Evolutionary conservation across 1,284 basidiomycete genomes (phyloP), one percentile per base, ranked within the genome.

Genomic region (Sporisorium graminicola): DNA sequence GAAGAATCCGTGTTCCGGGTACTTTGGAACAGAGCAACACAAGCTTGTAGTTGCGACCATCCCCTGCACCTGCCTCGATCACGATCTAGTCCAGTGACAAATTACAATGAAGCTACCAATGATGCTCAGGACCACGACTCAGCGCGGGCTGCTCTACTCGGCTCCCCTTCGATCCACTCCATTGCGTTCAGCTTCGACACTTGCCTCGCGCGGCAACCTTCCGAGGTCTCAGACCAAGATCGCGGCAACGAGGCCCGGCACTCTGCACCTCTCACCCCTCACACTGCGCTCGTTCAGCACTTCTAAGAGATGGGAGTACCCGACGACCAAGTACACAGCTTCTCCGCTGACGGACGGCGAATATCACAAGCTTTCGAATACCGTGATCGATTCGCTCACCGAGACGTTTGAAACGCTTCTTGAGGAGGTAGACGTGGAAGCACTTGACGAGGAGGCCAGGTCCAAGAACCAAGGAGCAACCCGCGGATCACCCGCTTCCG

Each of bases 351-450:
- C 90, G 1, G 88, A 88, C 70, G 89, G 91, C 42, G 87, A 89
- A 71, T 99, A 98, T 86, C 91, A 97, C 82, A 85, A 87, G 47
- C 86, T 93, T 35, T 90, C 95, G 0, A 94, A 98, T 72, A 85
- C 88, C 52, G 91, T 93, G 37, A 95, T 99, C 93, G 92, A 94
- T 69, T 87, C 85, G 12, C 86, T 98, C 29, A 89, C 94, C 24
- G 94, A 94, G 73, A 89, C 89, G 5, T 87, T 98, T 37, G 96
- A 98, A 84, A 87, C 87, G 8, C 80, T 95, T 14, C 85, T 95
- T 40, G 95, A 98, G 77, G 88, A 88, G 29, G 82, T 80, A 44
- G 86, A 85, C 84, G 65, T 80, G 13, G 76, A 76, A 5, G 47
- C 65, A 6, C 60, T 81, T 16, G 77, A 76, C 24, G 26, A 60